These are phyloP conservation scores for Saccharomycopsis vini DNA, from an alignment of 805 yeast species.

Conservation along the genomic window DNA sequence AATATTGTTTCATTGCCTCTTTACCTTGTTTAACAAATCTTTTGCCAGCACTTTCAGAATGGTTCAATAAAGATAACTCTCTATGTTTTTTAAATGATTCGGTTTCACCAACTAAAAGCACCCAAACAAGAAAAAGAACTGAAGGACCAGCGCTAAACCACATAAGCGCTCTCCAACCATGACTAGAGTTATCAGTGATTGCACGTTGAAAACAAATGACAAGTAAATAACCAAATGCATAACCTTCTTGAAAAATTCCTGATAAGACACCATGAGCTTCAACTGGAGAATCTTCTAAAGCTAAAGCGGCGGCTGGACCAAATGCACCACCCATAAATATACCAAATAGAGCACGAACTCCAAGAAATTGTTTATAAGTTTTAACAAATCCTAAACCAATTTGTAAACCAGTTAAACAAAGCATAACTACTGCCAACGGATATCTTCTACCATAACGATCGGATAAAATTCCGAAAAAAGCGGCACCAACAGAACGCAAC, in stretches of 20 bases:
- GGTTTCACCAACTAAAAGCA: slow-evolving; percentile 53
- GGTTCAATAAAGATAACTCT: slow-evolving; percentile 18
- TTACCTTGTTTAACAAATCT: slow-evolving; percentile 19
- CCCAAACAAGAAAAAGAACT: slow-evolving; percentile 47
- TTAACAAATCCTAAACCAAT: slow-evolving; percentile 56
- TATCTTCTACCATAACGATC: slow-evolving; percentile 55
- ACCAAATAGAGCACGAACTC: slow-evolving; percentile 56
- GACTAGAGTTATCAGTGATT: slow-evolving; percentile 39
- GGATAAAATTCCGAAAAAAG: slow-evolving; percentile 48
- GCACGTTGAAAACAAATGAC: slow-evolving; percentile 60
- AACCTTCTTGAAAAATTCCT: slow-evolving; percentile 48
- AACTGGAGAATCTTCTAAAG: slow-evolving; percentile 56
- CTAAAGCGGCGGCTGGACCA: slow-evolving; percentile 57
- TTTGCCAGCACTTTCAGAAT: slow-evolving; percentile 1
- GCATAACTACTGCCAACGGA: slow-evolving; percentile 42
- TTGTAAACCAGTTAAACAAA: slow-evolving; percentile 41
- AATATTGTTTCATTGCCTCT: slow-evolving; percentile 37
- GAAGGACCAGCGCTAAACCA: slow-evolving; percentile 69
- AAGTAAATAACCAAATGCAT: slow-evolving; percentile 58
- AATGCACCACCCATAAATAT: slow-evolving; percentile 50
- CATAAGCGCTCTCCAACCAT: slow-evolving; percentile 62
- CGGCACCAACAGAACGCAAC: slow-evolving; percentile 60
- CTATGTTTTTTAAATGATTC: slow-evolving; percentile 37
- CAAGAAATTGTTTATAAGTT: slow-evolving; percentile 48
- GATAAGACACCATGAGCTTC: slow-evolving; percentile 52